A percentile compares a stretch with the other conserved stretches of the same genome.
phyloP scores from a whole-genome alignment of 2,329 filamentous ascomycete genomes.

The Neocucurbitaria cava region DNA sequence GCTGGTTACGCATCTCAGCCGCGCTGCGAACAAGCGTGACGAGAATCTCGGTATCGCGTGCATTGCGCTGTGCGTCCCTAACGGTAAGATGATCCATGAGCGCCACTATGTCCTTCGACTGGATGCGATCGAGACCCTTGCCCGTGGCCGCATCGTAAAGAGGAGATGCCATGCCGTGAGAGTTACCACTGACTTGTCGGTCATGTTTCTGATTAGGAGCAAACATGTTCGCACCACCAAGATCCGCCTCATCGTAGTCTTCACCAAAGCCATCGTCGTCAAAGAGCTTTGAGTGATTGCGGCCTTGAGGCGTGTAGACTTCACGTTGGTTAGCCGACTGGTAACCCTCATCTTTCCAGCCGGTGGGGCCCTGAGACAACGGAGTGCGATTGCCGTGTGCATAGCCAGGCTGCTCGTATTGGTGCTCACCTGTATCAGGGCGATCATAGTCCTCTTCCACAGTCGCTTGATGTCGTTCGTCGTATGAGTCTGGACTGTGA shows the following conservation, averaged over 20 bases:
- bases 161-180: slow-evolving; percentile 87
- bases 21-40: slow-evolving; percentile 93
- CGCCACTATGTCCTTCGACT: slow-evolving; percentile 95
- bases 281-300: slow-evolving; percentile 55
- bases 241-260: slow-evolving; percentile 56
- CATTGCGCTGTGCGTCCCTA: slow-evolving; percentile 93
- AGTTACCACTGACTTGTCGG: slow-evolving; percentile 84
- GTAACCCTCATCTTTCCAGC: slow-evolving; percentile 81
- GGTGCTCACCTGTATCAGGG: slow-evolving; percentile 42
- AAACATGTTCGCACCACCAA: slow-evolving; percentile 54
- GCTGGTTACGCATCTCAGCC: slow-evolving; percentile 95
- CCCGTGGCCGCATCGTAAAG: slow-evolving; percentile 91
- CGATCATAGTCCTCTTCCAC: slow-evolving; percentile 48
- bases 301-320: slow-evolving; percentile 53
- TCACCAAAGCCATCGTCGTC: slow-evolving; percentile 65
- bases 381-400: slow-evolving; percentile 41
- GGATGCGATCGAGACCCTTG: slow-evolving; percentile 85
- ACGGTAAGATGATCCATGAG: slow-evolving; percentile 99
- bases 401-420: slow-evolving; percentile 42
- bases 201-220: slow-evolving; percentile 55
- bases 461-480: slow-evolving; percentile 43
- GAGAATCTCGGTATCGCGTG: slow-evolving; percentile 93
- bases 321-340: slow-evolving; percentile 75
- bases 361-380: slow-evolving; percentile 59
- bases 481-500: slow-evolving; percentile 32